Percentiles rank a stretch among this genome's conserved stretches.
phyloP scores from a whole-genome alignment of 1,139 yeast genomes.

The Suhomyces bolitotheri region DNA sequence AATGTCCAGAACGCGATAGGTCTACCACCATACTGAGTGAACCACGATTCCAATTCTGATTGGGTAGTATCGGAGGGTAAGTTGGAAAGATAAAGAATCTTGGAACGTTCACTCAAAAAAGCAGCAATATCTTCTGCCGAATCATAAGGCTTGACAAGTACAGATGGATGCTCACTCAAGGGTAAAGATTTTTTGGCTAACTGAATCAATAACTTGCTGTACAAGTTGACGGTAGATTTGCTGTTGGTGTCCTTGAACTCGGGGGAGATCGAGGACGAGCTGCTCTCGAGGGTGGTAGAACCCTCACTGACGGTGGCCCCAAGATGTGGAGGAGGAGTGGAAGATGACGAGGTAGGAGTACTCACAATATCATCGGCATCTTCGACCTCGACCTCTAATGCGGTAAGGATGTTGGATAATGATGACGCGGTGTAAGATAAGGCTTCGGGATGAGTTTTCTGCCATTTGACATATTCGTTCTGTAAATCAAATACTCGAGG shows the following conservation, averaged over 20 bases:
- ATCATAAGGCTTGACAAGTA: conserved; percentile 74
- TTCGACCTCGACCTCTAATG: conserved; percentile 55
- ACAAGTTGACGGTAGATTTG: conserved; percentile 21
- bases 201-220: conserved; percentile 48
- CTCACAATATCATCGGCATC: conserved; percentile 14
- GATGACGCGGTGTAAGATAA: conserved; percentile 52
- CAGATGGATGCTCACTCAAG: conserved; percentile 50
- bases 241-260: conserved; percentile 16
- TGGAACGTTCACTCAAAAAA: conserved; percentile 71
- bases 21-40: conserved; percentile 79
- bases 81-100: conserved; percentile 75
- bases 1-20: conserved; percentile 91
- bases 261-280: not conserved
- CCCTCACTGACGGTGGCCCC: not conserved
- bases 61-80: conserved; percentile 86
- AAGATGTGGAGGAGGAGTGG: conserved; percentile 14
- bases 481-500: conserved; percentile 77
- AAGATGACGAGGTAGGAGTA: conserved; percentile 11
- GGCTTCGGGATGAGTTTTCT: conserved; percentile 59
- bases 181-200: conserved; percentile 59
- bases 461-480: conserved; percentile 74
- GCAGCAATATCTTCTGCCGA: conserved; percentile 66
- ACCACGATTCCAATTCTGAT: conserved; percentile 89
- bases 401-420: conserved; percentile 55
- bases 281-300: conserved; percentile 10